A percentile compares a stretch with the other conserved stretches of the same genome.
phyloP scores from a whole-genome alignment of 768 basidiomycete species.

The Termitomyces eurrhizus region DNA sequence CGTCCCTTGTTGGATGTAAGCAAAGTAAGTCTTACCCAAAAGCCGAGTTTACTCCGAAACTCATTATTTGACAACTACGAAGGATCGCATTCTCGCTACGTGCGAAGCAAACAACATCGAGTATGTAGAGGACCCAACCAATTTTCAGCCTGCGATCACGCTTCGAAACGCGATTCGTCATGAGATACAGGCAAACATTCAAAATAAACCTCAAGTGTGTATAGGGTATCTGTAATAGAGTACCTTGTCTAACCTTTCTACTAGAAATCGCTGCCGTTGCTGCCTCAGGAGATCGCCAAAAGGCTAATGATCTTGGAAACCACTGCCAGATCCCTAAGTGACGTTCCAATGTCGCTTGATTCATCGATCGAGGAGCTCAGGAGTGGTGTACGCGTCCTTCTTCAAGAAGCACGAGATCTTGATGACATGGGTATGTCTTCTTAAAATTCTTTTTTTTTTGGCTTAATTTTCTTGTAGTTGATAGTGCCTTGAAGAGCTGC shows the following conservation, averaged over 20 bases:
- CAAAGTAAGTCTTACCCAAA: slow-evolving; percentile 45
- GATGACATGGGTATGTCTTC: slow-evolving; percentile 41
- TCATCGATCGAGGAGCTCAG: slow-evolving; percentile 35
- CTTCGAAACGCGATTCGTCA: slow-evolving; percentile 72
- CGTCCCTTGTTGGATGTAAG: slow-evolving; percentile 64
- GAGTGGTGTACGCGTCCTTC: slow-evolving; percentile 31
- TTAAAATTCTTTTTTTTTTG: background rate
- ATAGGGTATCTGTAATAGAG: background rate
- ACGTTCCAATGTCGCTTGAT: slow-evolving; percentile 27
- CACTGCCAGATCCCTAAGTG: slow-evolving; percentile 25
- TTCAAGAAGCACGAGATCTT: slow-evolving; percentile 31
- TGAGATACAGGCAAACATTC: slow-evolving; percentile 23
- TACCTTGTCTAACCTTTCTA: background rate
- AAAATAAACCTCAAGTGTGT: slow-evolving; percentile 18
- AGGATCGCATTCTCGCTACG: slow-evolving; percentile 82
- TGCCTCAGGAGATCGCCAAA: slow-evolving; percentile 27
- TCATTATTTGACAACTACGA: background rate
- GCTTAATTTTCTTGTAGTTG: slow-evolving; percentile 30
- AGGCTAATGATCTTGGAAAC: slow-evolving; percentile 29
- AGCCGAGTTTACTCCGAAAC: background rate
- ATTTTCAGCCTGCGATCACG: slow-evolving; percentile 71
- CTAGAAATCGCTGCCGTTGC: slow-evolving; percentile 15
- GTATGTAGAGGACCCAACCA: slow-evolving; percentile 67
- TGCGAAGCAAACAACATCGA: slow-evolving; percentile 58
- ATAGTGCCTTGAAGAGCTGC: slow-evolving; percentile 32